A percentile compares a stretch with the other conserved stretches of the same genome.
Conservation (phyloP, 139 green algal genomes). For the Medakamo hakoo region DNA sequence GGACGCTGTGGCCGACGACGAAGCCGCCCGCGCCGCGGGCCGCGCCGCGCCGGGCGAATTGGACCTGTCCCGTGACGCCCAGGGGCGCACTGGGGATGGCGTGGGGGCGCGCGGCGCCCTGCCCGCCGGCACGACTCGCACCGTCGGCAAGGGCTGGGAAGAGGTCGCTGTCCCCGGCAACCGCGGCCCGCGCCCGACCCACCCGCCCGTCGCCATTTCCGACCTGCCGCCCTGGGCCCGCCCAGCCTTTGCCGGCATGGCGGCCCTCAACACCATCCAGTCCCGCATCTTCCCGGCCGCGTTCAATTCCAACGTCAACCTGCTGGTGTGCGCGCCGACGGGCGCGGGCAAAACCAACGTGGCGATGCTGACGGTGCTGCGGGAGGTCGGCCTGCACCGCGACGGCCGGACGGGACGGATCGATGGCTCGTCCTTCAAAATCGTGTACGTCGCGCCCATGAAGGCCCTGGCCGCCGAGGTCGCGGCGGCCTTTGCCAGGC, state of each 20-base stretch:
- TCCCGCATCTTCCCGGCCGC: slow-evolving; percentile 65
- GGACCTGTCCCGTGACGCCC: slow-evolving; percentile 35
- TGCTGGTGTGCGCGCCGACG: slow-evolving; percentile 76
- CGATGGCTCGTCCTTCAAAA: slow-evolving; percentile 40
- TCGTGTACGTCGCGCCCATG: slow-evolving; percentile 98
- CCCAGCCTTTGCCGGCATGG: slow-evolving; percentile 77
- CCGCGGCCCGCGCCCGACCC: slow-evolving; percentile 18
- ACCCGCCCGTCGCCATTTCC: slow-evolving; percentile 48
- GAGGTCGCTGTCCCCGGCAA: slow-evolving; percentile 66
- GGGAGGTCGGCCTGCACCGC: slow-evolving; percentile 62
- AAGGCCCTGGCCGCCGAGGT: slow-evolving; percentile 89
- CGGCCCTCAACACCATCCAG: slow-evolving; percentile 90
- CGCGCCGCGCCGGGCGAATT: slow-evolving; percentile 29
- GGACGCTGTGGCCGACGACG: slow-evolving; percentile 14
- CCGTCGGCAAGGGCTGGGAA: slow-evolving; percentile 68
- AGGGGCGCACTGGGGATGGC: slow-evolving; percentile 10
- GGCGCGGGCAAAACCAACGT: slow-evolving; percentile 98
- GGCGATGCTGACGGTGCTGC: slow-evolving; percentile 91
- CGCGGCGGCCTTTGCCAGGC: slow-evolving; percentile 62
- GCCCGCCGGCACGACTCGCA: slow-evolving; percentile 42
- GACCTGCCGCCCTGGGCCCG: slow-evolving; percentile 69
- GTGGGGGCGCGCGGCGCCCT: slow-evolving; percentile 14
- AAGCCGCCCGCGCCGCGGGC: slow-evolving; percentile 32
- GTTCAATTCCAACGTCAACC: slow-evolving; percentile 75
- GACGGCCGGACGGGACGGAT: too few relatives aligned